Conservation (phyloP, 2,329 filamentous ascomycete species). For the Botrytis cinerea region DNA sequence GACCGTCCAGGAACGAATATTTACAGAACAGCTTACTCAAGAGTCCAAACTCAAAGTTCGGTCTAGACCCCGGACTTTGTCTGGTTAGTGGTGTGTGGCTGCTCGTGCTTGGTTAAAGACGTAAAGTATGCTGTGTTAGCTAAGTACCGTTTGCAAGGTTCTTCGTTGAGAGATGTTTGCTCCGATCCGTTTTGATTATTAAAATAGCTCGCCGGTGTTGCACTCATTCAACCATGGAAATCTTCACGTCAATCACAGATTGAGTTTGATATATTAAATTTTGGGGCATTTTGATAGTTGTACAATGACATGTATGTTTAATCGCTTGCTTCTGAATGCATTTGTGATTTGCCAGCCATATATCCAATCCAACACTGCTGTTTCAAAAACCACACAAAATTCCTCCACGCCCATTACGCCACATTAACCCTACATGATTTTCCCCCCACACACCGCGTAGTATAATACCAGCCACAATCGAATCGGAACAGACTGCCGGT, state of each 20-base stretch:
- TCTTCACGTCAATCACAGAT: not conserved
- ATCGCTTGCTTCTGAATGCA: not conserved
- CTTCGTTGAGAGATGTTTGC: not conserved
- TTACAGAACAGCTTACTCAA: not conserved
- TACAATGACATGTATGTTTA: not conserved
- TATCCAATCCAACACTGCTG: conserved; percentile 19
- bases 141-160: not conserved
- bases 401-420: not conserved
- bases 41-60: not conserved
- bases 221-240: not conserved
- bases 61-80: conserved; percentile 3
- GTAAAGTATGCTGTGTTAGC: not conserved
- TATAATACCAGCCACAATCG: conserved; percentile 15
- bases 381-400: not conserved
- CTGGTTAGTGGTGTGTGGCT: not conserved
- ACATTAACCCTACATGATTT: not conserved
- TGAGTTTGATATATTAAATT: not conserved
- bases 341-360: not conserved
- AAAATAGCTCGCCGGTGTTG: not conserved
- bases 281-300: not conserved
- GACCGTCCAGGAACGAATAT: not conserved
- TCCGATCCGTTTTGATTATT: not conserved
- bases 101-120: not conserved
- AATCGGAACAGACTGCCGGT: conserved; percentile 13
- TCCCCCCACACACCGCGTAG: conserved; percentile 4